These are phyloP conservation scores for Scedosporium apiospermum DNA, from an alignment of 2,329 filamentous ascomycete genomes.

Conservation along the genomic window DNA sequence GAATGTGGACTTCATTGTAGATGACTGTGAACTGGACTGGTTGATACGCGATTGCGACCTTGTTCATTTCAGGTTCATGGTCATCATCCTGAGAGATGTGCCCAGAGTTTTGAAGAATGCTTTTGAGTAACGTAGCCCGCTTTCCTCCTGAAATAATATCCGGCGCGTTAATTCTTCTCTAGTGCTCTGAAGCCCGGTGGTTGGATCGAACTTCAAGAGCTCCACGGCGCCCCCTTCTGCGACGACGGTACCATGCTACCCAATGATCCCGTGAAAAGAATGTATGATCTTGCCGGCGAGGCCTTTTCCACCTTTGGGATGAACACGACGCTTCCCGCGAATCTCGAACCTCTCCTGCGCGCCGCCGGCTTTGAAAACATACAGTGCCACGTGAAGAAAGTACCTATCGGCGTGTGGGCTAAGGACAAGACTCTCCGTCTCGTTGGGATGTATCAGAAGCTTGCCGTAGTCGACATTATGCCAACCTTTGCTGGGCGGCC, in stretches of 20 bases:
- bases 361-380: slow-evolving; percentile 35
- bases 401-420: slow-evolving; percentile 28
- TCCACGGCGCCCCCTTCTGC: slow-evolving; percentile 28
- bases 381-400: slow-evolving; percentile 24
- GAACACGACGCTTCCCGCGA: slow-evolving; percentile 23
- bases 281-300: slow-evolving; percentile 20
- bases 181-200: slow-evolving; percentile 30
- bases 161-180: background rate
- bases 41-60: slow-evolving; percentile 41
- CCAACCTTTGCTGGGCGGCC: slow-evolving; percentile 25
- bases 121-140: slow-evolving; percentile 19
- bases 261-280: slow-evolving; percentile 26
- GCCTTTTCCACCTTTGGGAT: slow-evolving; percentile 28
- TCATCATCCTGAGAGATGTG: slow-evolving; percentile 40
- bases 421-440: slow-evolving; percentile 23
- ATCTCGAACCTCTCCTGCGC: slow-evolving; percentile 25
- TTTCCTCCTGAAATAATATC: background rate
- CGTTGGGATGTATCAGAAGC: slow-evolving; percentile 28
- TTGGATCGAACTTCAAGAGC: slow-evolving; percentile 42
- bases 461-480: slow-evolving; percentile 24
- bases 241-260: slow-evolving; percentile 34
- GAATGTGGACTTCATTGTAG: slow-evolving; percentile 53
- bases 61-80: slow-evolving; percentile 42
- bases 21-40: slow-evolving; percentile 54
- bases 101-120: slow-evolving; percentile 32